These are phyloP conservation scores for Cryphonectria parasitica DNA, from an alignment of 2,329 filamentous ascomycete species.

Conservation along the genomic window DNA sequence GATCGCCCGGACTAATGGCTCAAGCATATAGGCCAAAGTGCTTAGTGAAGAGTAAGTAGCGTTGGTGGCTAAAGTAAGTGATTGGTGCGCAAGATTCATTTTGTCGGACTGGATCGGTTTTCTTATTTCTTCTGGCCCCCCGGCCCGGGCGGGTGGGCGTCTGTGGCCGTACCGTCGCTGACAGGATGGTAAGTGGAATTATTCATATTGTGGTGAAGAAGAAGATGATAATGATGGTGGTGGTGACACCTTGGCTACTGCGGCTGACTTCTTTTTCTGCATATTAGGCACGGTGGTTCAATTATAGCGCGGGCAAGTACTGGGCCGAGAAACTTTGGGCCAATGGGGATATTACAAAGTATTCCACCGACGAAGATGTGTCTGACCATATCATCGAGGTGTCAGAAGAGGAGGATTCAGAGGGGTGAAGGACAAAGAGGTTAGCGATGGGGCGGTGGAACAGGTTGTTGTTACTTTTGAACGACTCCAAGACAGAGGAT, in stretches of 20 bases:
- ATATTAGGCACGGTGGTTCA: neutral
- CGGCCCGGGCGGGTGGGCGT: too few species aligned
- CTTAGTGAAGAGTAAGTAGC: neutral
- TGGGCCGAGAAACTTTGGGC: neutral
- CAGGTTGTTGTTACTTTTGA: neutral
- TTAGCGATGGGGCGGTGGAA: neutral
- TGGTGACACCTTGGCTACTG: too few species aligned
- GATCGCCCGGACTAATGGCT: neutral
- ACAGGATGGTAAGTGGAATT: too few species aligned
- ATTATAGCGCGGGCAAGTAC: neutral
- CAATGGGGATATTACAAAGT: too few species aligned
- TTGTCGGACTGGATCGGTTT: neutral
- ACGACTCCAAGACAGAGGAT: neutral
- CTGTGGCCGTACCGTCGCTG: too few species aligned
- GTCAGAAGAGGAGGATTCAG: neutral
- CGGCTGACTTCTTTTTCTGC: neutral
- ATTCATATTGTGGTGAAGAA: neutral
- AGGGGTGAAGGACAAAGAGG: neutral
- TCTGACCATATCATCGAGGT: neutral
- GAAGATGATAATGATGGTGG: too few species aligned
- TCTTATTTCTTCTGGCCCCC: neutral
- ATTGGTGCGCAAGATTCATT: neutral
- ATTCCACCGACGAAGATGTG: neutral
- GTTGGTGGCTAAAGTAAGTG: neutral
- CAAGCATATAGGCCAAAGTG: neutral